Conservation (phyloP, 2,329 filamentous ascomycete genomes). For the Aspergillus sp. region DNA sequence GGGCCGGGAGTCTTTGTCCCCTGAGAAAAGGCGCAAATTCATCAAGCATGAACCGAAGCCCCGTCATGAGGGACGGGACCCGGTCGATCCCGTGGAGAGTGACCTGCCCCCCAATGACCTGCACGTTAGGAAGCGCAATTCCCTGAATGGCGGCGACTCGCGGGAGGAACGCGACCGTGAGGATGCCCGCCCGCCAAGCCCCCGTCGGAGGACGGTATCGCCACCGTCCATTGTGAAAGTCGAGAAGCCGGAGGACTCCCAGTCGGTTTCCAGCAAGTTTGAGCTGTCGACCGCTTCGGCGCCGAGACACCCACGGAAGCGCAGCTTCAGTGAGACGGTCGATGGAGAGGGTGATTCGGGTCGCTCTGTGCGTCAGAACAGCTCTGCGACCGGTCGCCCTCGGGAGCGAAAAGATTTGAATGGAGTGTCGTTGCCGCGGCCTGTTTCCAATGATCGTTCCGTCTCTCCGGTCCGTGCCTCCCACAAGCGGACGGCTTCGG, state of each 20-base stretch:
- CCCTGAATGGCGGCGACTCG: constrained; percentile 25
- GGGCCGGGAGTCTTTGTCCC: constrained; percentile 43
- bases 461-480: constrained; percentile 33
- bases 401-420: constrained; percentile 27
- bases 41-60: constrained; percentile 38
- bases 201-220: constrained; percentile 24
- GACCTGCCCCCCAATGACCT: constrained; percentile 21
- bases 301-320: constrained; percentile 29
- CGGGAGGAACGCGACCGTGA: constrained; percentile 18
- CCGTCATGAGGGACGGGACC: constrained; percentile 24
- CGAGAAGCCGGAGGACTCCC: constrained; percentile 33
- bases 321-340: constrained; percentile 37
- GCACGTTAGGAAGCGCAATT: constrained; percentile 30
- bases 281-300: constrained; percentile 16
- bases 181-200: constrained; percentile 22
- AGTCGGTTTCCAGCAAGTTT: constrained; percentile 21
- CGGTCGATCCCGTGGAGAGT: constrained; percentile 16
- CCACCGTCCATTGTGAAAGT: constrained; percentile 36
- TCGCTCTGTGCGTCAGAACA: constrained; percentile 20
- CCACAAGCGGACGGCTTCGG: constrained; percentile 37
- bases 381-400: constrained; percentile 16
- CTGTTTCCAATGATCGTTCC: constrained; percentile 32
- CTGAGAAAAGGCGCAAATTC: constrained; percentile 45
- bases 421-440: constrained; percentile 25
- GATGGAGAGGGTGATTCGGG: constrained; percentile 28